phyloP scores from a whole-genome alignment of 495 filamentous ascomycete species.

The Penicillium psychrofluorescens region DNA sequence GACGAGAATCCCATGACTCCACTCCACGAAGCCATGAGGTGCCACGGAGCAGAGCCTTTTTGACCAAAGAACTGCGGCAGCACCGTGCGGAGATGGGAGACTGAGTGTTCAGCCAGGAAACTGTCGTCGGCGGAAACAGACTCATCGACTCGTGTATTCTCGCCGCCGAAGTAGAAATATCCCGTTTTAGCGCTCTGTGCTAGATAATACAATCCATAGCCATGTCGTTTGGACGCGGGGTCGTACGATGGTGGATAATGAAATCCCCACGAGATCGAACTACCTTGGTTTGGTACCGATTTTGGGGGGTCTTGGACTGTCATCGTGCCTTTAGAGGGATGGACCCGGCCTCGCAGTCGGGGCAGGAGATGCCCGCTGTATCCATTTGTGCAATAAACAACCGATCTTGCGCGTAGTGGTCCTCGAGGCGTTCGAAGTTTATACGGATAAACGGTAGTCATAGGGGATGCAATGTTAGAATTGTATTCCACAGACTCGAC shows the following conservation, averaged over 20 bases:
- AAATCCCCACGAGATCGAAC: conserved; percentile 26
- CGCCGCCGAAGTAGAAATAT: conserved; percentile 41
- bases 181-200: conserved; percentile 51
- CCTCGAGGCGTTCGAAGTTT: conserved; percentile 59
- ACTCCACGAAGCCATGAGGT: conserved; percentile 58
- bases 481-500: conserved; percentile 33
- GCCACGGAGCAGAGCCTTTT: conserved; percentile 11
- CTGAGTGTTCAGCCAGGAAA: conserved; percentile 28
- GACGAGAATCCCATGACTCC: conserved; percentile 75
- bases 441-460: conserved; percentile 9
- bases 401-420: conserved; percentile 42
- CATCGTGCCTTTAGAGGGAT: conserved; percentile 73
- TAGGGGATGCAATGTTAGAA: conserved; percentile 2
- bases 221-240: conserved; percentile 22
- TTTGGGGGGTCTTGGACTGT: conserved; percentile 52
- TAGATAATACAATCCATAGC: conserved; percentile 70
- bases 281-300: conserved; percentile 18
- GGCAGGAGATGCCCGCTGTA: conserved; percentile 72
- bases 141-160: conserved; percentile 59
- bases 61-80: conserved; percentile 35
- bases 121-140: conserved; percentile 45
- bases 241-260: conserved; percentile 19
- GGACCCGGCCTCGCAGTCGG: conserved; percentile 57
- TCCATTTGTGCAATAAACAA: conserved; percentile 72
- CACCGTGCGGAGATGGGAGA: conserved; percentile 20